A percentile compares a stretch with the other conserved stretches of the same genome.
Evolutionary conservation across 768 basidiomycete species (phyloP).

Genomic region (Chiua virens): DNA sequence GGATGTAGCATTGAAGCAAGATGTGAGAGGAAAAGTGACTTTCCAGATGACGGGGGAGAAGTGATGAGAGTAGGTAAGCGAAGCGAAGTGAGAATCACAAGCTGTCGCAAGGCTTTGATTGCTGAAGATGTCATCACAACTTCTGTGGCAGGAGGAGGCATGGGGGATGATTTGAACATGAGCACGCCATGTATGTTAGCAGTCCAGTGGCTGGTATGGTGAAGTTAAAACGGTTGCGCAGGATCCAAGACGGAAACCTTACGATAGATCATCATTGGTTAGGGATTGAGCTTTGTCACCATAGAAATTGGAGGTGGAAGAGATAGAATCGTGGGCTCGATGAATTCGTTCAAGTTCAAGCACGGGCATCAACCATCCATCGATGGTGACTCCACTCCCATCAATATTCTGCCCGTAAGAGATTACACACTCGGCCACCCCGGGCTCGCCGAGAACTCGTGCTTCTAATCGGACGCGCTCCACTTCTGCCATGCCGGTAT

Average conservation of each 20-base stretch:
- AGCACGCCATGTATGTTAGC: conserved; percentile 67
- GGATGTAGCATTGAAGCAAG: conserved; percentile 70
- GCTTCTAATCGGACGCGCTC: conserved; percentile 68
- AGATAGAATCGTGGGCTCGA: conserved; percentile 47
- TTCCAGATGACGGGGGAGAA: conserved; percentile 86
- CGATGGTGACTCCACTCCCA: conserved; percentile 46
- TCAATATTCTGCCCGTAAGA: conserved; percentile 51
- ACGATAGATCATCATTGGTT: conserved; percentile 57
- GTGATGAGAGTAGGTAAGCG: conserved; percentile 80
- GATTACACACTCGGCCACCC: conserved; percentile 62
- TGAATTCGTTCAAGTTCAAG: conserved; percentile 64
- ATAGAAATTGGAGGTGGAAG: conserved; percentile 50
- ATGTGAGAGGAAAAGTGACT: conserved; percentile 75
- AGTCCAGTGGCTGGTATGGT: conserved; percentile 48
- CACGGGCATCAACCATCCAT: conserved; percentile 83
- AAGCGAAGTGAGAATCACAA: conserved; percentile 65
- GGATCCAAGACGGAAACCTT: conserved; percentile 12
- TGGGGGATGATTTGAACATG: conserved; percentile 51
- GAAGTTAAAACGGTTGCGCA: conserved; percentile 11
- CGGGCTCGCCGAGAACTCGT: conserved; percentile 57
- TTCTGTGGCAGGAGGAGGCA: conserved; percentile 26
- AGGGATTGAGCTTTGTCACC: conserved; percentile 36
- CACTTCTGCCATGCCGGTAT: conserved; percentile 75
- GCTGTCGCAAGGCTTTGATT: conserved; percentile 51
- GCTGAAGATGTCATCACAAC: conserved; percentile 69